Evolutionary conservation across 2,329 filamentous ascomycete genomes (phyloP), one percentile per base, ranked within the genome.

Genomic region (Phaeosphaeria sp.): DNA sequence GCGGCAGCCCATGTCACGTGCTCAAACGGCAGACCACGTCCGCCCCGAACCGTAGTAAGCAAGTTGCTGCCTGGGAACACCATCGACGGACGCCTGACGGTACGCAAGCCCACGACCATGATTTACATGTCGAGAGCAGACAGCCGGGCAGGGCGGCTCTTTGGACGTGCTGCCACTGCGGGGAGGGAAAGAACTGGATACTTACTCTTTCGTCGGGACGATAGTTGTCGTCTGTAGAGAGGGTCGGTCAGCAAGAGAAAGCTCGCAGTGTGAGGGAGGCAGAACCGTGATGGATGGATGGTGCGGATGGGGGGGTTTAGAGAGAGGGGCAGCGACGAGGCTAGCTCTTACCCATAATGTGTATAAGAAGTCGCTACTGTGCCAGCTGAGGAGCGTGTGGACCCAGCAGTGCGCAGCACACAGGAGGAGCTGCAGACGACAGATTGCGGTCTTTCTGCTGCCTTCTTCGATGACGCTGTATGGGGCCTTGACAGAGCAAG

Each of bases 401-500:
- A 63, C 64, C 68, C 65, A 66, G 65, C 65, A 64, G 64, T 67
- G 67, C 65, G 67, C 66, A 66, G 63, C 50, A 46, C 36, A 51
- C 50, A 52, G 63, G 60, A 52, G 63, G 60, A 66, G 65, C 67
- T 72, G 71, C 71, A 73, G 70, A 65, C 52, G 52, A 54, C 64
- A 62, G 62, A 69, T 71, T 73, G 71, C 72, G 54, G 60, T 50
- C 59, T 62, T 71, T 68, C 59, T 66, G 66, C 65, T 71, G 68
- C 71, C 71, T 72, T 71, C 63, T 59, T 63, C 64, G 65, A 71
- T 70, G 72, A 69, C 68, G 69, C 66, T 65, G 64, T 60, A 65
- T 67, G 62, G 62, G 63, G 55, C 65, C 66, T 68, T 57, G 65
- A 72, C 55, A 58, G 63, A 71, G 60, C 59, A 68, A 64, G 71